These are phyloP conservation scores for Fusarium albidum DNA, from an alignment of 2,329 filamentous ascomycete species.

Conservation along the genomic window DNA sequence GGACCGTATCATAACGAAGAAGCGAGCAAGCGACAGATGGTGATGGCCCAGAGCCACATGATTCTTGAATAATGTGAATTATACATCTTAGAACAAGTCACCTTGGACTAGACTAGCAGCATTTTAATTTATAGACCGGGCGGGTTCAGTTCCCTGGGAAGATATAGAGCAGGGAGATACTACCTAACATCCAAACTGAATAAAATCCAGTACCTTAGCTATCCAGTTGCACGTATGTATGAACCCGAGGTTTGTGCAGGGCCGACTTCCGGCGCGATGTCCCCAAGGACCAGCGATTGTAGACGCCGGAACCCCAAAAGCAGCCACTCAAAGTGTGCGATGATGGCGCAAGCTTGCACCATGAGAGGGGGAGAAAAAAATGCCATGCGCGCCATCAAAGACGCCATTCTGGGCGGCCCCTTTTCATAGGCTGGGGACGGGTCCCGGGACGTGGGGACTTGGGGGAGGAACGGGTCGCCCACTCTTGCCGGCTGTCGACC, in stretches of 20 bases:
- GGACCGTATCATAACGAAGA: too few relatives aligned
- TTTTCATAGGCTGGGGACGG: conserved; percentile 26
- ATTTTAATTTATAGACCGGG: conserved; percentile 23
- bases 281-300: conserved; percentile 1
- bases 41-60: conserved; percentile 9
- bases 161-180: not conserved
- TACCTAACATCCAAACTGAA: not conserved
- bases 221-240: too few relatives aligned
- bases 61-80: conserved; percentile 10
- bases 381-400: conserved; percentile 32
- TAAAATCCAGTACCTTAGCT: too few relatives aligned
- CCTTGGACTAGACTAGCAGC: not conserved
- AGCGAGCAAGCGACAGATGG: conserved; percentile 24
- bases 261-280: conserved; percentile 38
- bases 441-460: conserved; percentile 3
- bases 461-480: too few relatives aligned
- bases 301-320: conserved; percentile 13
- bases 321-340: conserved; percentile 15
- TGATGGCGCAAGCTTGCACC: conserved; percentile 15
- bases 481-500: conserved; percentile 15
- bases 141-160: not conserved
- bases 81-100: not conserved
- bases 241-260: not conserved
- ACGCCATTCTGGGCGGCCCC: conserved; percentile 26
- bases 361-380: conserved; percentile 9